These are phyloP conservation scores for Lepidopterella palustris DNA, from an alignment of 495 filamentous ascomycete species.

Conservation along the genomic window DNA sequence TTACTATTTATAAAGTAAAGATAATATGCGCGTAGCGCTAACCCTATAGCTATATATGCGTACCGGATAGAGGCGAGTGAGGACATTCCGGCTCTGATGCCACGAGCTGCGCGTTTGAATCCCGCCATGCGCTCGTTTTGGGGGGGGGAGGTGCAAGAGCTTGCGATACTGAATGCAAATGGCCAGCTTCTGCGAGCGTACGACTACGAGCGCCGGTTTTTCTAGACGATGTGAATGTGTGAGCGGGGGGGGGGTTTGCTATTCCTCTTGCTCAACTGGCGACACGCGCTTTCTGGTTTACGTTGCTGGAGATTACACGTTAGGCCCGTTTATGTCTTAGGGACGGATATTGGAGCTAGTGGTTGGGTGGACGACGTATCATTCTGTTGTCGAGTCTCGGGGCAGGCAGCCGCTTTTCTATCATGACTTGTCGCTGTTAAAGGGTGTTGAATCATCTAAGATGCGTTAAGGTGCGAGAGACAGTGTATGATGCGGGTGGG, in stretches of 20 bases:
- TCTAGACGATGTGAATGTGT: constrained; percentile 74
- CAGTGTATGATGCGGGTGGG: constrained; percentile 60
- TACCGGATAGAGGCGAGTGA: too few relatives aligned
- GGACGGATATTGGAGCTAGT: constrained; percentile 68
- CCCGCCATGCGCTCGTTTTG: constrained; percentile 59
- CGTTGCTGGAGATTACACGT: constrained; percentile 52
- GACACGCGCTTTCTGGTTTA: constrained; percentile 67
- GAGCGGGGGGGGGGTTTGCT: constrained; percentile 58
- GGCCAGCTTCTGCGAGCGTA: constrained; percentile 52
- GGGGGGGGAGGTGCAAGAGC: constrained; percentile 42
- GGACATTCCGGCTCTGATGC: neutral
- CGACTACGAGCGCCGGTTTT: constrained; percentile 69
- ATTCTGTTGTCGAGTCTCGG: constrained; percentile 66
- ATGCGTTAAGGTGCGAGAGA: constrained; percentile 64
- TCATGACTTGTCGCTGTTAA: constrained; percentile 60
- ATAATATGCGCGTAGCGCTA: too few relatives aligned
- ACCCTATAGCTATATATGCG: too few relatives aligned
- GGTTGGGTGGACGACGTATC: constrained; percentile 72
- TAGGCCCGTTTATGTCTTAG: constrained; percentile 64
- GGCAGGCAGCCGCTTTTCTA: constrained; percentile 67
- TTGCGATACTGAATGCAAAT: constrained; percentile 53
- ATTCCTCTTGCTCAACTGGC: constrained; percentile 70
- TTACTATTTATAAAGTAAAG: too few relatives aligned
- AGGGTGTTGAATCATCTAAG: constrained; percentile 59
- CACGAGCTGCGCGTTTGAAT: constrained; percentile 30